Base-by-base conservation (phyloP, 108 stramenopile species). In the Halocafeteria seosinensis region DNA sequence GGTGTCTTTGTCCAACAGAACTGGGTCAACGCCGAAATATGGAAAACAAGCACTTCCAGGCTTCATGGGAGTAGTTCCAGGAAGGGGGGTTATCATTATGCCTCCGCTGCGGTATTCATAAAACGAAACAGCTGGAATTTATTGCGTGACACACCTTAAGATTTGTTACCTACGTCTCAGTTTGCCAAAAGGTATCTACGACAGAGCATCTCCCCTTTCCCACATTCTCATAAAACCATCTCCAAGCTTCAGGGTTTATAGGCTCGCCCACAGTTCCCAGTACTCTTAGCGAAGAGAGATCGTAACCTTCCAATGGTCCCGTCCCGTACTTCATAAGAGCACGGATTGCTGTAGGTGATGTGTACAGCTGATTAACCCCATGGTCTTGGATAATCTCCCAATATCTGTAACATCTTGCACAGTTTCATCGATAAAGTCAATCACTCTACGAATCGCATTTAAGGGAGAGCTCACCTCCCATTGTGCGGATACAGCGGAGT, bases 171-270 rank as follows among this genome's bases (percentile, higher is more conserved):
- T n/a, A n/a, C 6, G 95, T 97, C 71, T 97, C 95, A 23, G 95
- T 97, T 80, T 82, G 74, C 95, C 95, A 97, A 74, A 90, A 97
- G 23, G 95, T 97, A 74, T 97, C 95, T 5, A 90, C 90, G 13
- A 94, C 82, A 50, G 90, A 78, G 69, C 91, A 93, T 24, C 78
- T 61, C 52, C 68, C 65, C 34, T 85, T 78, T 25, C 91, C 95
- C 63, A 92, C 88, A 53, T 83, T 79, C 61, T 92, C 83, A 73
- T 85, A 88, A 71, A 94, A 97, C 95, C 95, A 97, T 37, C 85
- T 72, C 91, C 92, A 97, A 30, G 95, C 95, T 72, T 91, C 92
- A 3, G 95, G 95, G 65, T 97, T 97, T 83, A 97, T 97, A 6
- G 95, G 95, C 73, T 97, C 95, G 3, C 95, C 95, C 34, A 97